Conservation (phyloP, 768 basidiomycete species). For the Megacollybia marginata region DNA sequence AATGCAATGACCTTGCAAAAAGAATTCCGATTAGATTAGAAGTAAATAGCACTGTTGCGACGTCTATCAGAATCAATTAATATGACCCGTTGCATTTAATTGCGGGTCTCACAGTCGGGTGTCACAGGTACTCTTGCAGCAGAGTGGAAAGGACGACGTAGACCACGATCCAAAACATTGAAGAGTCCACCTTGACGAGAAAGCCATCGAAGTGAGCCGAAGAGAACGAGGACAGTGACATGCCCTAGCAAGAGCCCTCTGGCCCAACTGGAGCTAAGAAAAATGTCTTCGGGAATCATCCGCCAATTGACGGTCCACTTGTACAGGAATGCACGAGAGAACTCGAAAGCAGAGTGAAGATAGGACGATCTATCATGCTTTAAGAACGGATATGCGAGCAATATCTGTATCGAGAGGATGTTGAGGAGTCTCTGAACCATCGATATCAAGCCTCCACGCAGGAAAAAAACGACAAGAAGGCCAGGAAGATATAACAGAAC, state of each 20-base stretch:
- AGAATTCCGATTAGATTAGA: constrained; percentile 88
- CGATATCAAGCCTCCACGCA: constrained; percentile 50
- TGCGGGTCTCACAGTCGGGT: constrained; percentile 53
- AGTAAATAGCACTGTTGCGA: constrained; percentile 78
- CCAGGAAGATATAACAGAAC: constrained; percentile 86
- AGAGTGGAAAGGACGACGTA: constrained; percentile 42
- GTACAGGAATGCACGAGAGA: constrained; percentile 84
- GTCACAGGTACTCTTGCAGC: constrained; percentile 40
- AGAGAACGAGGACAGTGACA: constrained; percentile 45
- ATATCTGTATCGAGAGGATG: constrained; percentile 42
- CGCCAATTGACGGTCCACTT: constrained; percentile 99
- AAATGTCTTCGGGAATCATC: constrained; percentile 69
- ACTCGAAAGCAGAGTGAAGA: constrained; percentile 71
- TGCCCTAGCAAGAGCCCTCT: constrained; percentile 62
- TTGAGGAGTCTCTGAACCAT: constrained; percentile 46
- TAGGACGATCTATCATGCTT: constrained; percentile 55
- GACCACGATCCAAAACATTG: constrained; percentile 44
- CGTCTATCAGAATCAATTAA: constrained; percentile 41
- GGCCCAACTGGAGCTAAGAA: constrained; percentile 60
- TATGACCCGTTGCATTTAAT: not conserved
- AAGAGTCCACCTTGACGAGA: constrained; percentile 59
- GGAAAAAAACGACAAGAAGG: constrained; percentile 75
- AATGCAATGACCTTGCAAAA: constrained; percentile 92
- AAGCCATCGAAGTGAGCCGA: constrained; percentile 77
- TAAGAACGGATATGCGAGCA: constrained; percentile 70